Evolutionary conservation across 2,329 filamentous ascomycete genomes (phyloP).

Genomic region (Metarhizium anisopliae): DNA sequence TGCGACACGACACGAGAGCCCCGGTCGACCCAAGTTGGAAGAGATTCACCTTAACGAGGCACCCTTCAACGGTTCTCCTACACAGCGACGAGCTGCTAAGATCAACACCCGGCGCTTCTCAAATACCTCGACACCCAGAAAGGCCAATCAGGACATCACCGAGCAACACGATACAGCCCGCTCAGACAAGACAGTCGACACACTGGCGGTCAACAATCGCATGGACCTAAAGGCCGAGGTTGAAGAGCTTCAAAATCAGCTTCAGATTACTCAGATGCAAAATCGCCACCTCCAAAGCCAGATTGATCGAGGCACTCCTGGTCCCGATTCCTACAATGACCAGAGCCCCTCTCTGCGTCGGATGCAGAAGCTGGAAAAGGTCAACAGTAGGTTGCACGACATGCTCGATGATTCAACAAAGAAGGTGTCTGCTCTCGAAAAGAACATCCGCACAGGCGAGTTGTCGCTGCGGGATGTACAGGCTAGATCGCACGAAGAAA

Average conservation of each 20-base stretch:
- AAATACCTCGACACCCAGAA: slow-evolving; percentile 68
- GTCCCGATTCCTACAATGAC: slow-evolving; percentile 59
- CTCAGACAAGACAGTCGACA: slow-evolving; percentile 76
- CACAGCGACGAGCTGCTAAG: slow-evolving; percentile 53
- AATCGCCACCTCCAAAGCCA: slow-evolving; percentile 88
- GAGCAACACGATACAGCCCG: slow-evolving; percentile 64
- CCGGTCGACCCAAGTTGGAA: slow-evolving; percentile 66
- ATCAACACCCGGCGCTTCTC: slow-evolving; percentile 52
- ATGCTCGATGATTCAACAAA: slow-evolving; percentile 90
- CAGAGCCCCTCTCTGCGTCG: slow-evolving; percentile 72
- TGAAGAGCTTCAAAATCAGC: slow-evolving; percentile 86
- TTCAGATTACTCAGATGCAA: slow-evolving; percentile 91
- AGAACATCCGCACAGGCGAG: slow-evolving; percentile 77
- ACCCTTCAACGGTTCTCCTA: slow-evolving; percentile 64
- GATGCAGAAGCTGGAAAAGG: slow-evolving; percentile 84
- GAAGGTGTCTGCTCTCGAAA: slow-evolving; percentile 84
- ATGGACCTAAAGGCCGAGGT: slow-evolving; percentile 88
- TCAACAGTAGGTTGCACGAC: slow-evolving; percentile 84
- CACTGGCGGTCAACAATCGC: slow-evolving; percentile 72
- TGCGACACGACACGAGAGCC: slow-evolving; percentile 62
- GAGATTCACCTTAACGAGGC: slow-evolving; percentile 82
- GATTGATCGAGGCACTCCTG: slow-evolving; percentile 59
- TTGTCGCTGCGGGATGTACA: slow-evolving; percentile 85
- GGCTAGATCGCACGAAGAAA: slow-evolving; percentile 86
- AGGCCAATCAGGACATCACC: slow-evolving; percentile 54